Evolutionary conservation across 1,139 yeast species (phyloP), one percentile per base, ranked within the genome.

Genomic region (Meyerozyma smithsonii): DNA sequence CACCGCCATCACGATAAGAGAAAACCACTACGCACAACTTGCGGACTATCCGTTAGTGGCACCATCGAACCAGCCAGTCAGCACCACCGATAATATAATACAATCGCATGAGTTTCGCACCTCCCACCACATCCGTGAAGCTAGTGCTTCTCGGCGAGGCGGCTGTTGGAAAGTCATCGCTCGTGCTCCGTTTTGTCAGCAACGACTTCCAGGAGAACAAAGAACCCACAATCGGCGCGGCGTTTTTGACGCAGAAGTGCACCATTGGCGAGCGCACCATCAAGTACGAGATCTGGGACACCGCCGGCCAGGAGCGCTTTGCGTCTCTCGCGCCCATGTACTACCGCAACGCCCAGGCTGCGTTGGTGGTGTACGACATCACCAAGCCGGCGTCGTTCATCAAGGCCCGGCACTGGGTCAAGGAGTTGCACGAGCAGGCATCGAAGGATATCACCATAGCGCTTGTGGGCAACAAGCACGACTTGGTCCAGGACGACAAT

Each of bases 361-460:
- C 98, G 0, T 69, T 92, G 48, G 97, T 92, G 8, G 97, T 92
- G 8, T 92, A 92, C 59, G 98, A 92, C 58, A 80, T 92, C 48
- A 90, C 97, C 36, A 92, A 92, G 59, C 97, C 97, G 2, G 95
- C 96, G n/a, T 84, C 95, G 16, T 90, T 92, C 55, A 86, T 92
- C 55, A 90, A 92, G 63, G 98, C 97, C n/a, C 83, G 97, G 54
- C 97, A 90, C 63, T 92, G 98, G 98, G 97, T 92, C 43, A 88
- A 88, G 56, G 97, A 92, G 61, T 74, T 92, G 51, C 96, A 88
- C 55, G 96, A 94, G 51, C 97, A 90, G 64, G 97, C 97, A 17
- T 74, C 85, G 24, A 88, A 88, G 48, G 90, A 84, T 51, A 92
- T 92, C 46, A 80, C 89, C 42, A 90, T 92, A 59, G 97, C 97